Evolutionary conservation across 1,284 basidiomycete genomes (phyloP), one percentile per base, ranked within the genome.

Genomic region (Chondrostereum purpureum): DNA sequence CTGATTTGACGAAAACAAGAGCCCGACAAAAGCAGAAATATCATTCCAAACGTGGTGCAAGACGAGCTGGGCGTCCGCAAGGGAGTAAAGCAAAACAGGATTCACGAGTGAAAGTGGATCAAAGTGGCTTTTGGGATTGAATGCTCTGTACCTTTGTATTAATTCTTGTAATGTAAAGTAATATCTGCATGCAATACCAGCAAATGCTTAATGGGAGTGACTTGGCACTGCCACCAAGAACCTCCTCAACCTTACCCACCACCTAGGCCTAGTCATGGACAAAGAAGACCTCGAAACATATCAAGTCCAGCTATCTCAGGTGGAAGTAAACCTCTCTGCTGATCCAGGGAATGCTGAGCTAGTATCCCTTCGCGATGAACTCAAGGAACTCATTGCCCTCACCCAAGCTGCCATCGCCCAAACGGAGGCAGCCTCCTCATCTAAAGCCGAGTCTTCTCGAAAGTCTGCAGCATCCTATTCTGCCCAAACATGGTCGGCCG

Each of bases 41-140:
- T 58, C 86, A 91, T 61, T 76, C 83, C 1, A 83, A 83, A 60
- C 78, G 81, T 50, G 73, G 74, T 8, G 70, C 73, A 3, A 73
- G 75, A 47, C 73, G 78, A 50, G 80, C 76, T 20, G 90, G 90
- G 19, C 72, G 88, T 37, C 70, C 80, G 16, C 80, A 83, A 55
- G 91, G 92, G 13, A 88, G 86, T 59, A 93, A 94, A 62, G 86
- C 83, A 50, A 93, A 92, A 66, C 78, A 80, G 56, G 86, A 88
- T 55, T 75, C 66, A 23, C 72, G 77, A 48, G 74, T 88, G 22
- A 77, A 80, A 56, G 55, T 82, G 8, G 82, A 85, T 57, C 69
- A 69, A 46, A 68, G 73, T 50, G 79, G 75, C 18, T 65, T 78
- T 36, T 88, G 85, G 83, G 80, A 78, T 38, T 83, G 65, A 54